These are phyloP conservation scores for Mangifera indica DNA, from an alignment of 345 rosid species.

Conservation along the genomic window DNA sequence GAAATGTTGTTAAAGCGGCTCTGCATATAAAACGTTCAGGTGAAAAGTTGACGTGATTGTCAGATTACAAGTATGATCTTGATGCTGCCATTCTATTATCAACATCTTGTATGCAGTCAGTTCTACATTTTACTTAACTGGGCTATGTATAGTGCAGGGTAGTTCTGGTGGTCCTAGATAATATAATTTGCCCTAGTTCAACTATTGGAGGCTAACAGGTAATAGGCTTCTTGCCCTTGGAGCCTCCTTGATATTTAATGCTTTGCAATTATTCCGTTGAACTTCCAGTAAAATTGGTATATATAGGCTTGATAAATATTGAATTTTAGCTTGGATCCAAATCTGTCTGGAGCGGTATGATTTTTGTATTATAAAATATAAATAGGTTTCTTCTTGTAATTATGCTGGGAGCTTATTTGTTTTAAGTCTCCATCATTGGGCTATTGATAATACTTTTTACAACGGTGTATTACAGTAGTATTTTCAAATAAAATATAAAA, in stretches of 20 bases:
- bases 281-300: not conserved
- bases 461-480: not conserved
- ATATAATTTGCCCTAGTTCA: not conserved
- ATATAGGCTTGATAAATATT: constrained; percentile 3
- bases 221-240: not conserved
- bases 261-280: not conserved
- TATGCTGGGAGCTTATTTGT: not conserved
- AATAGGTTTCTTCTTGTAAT: not conserved
- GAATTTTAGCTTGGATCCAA: not conserved
- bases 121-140: not conserved
- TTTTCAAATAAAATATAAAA: too few species aligned
- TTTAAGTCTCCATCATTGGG: not conserved
- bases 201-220: not conserved
- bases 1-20: constrained; percentile 71
- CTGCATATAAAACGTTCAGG: constrained; percentile 57
- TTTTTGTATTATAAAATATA: not conserved
- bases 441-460: not conserved
- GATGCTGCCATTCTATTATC: constrained; percentile 4
- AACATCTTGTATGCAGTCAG: not conserved
- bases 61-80: not conserved
- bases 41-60: constrained; percentile 31
- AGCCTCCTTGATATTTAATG: not conserved
- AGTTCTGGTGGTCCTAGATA: not conserved
- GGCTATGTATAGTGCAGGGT: not conserved
- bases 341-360: not conserved